Evolutionary conservation across 768 basidiomycete species (phyloP), one percentile per base, ranked within the genome.

Genomic region (Lactifluus subvellereus): DNA sequence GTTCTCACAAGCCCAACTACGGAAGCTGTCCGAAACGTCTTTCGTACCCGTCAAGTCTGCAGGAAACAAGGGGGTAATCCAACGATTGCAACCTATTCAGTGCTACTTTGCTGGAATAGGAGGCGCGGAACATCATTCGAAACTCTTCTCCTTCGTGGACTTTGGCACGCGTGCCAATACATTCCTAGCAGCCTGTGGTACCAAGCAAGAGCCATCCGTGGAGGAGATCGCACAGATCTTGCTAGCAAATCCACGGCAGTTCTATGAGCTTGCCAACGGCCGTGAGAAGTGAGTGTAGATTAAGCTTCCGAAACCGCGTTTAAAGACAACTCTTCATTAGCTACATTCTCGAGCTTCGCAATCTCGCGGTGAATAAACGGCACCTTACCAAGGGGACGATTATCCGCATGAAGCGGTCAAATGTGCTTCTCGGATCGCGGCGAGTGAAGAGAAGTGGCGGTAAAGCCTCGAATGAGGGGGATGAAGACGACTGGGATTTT

Each of bases 151-250:
- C 38, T 97, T 94, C 68, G 84, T 98, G 54, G 87, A 96, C 72
- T 97, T 96, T 71, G 95, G 94, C 2, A 71, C 80, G 1, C 76
- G 79, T 5, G 96, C 89, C 30, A 96, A 94, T 67, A 78, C 81
- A 4, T 98, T 99, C 75, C 77, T 99, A 50, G 82, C 80, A 57
- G 87, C 89, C 3, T 92, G 92, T 68, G 96, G 97, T 11, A 91
- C 94, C 16, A 88, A 86, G 70, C 85, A 82, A 48, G 91, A 94
- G 70, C 95, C 96, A 4, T 92, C 84, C 50, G 83, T 94, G 5
- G 86, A 91, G 60, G 93, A 94, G 73, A 80, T 94, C 48, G 86
- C 85, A 0, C 79, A 80, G 57, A 87, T 85, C 57, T 73, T 94
- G 48, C 73, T 95, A 22, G 78, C 78, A 2, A 79, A 92, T 71